Conservation (phyloP, 2,329 filamentous ascomycete species). For the Lachnellula cervina region DNA sequence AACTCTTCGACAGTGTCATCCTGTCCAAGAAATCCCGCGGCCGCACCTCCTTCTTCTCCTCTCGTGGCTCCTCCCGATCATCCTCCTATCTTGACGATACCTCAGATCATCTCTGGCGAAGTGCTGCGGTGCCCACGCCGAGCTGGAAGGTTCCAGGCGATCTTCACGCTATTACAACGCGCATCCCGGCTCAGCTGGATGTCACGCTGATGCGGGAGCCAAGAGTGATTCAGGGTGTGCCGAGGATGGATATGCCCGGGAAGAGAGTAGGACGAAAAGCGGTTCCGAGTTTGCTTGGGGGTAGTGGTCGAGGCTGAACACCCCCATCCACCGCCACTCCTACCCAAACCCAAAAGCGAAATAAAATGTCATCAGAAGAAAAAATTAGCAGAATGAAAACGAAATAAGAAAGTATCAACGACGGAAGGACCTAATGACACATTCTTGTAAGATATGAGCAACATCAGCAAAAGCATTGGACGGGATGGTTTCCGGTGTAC, state of each 20-base stretch:
- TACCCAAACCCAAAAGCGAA: no score
- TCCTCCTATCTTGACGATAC: conserved; percentile 65
- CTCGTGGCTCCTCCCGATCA: conserved; percentile 22
- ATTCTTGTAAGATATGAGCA: no score
- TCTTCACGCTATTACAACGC: conserved; percentile 55
- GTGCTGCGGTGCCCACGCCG: conserved; percentile 55
- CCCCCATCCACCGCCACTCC: no score
- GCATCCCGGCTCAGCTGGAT: conserved; percentile 79
- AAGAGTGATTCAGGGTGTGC: conserved; percentile 82
- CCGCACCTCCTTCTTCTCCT: conserved; percentile 49
- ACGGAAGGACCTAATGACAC: no score
- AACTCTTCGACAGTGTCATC: conserved; percentile 80
- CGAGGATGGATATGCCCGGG: conserved; percentile 43
- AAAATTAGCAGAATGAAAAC: no score
- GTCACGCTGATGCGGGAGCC: conserved; percentile 86
- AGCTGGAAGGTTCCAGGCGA: conserved; percentile 58
- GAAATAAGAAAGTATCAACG: no score
- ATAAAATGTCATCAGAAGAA: no score
- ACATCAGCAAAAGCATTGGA: no score
- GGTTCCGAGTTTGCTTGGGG: conserved; percentile 32
- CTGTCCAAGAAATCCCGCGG: conserved; percentile 68
- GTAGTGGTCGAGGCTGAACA: not conserved
- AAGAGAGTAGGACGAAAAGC: conserved; percentile 32
- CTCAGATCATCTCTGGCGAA: conserved; percentile 76
- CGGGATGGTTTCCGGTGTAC: no score